Percentiles rank a stretch among this genome's conserved stretches.
phyloP scores from a whole-genome alignment of 2,329 filamentous ascomycete genomes.

The Aspergillus sp. region DNA sequence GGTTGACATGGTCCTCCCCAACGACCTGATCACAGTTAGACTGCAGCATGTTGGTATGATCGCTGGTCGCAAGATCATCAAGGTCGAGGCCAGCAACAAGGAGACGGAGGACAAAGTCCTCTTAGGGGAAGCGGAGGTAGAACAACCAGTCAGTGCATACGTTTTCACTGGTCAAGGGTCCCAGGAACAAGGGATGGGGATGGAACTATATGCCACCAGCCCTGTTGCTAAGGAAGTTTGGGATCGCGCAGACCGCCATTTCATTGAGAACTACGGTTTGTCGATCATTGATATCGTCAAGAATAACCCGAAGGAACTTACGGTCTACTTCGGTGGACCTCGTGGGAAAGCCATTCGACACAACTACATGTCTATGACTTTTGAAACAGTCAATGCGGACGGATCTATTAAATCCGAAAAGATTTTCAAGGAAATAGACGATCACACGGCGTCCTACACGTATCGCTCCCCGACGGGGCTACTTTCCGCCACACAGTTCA shows the following conservation, averaged over 20 bases:
- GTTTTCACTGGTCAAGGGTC: constrained; percentile 98
- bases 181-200: constrained; percentile 99
- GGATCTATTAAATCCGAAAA: constrained; percentile 96
- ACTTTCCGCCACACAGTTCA: constrained; percentile 96
- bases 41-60: constrained; percentile 98
- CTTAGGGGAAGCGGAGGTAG: constrained; percentile 91
- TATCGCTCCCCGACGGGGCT: constrained; percentile 94
- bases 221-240: constrained; percentile 94
- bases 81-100: constrained; percentile 93
- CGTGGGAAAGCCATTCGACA: constrained; percentile 95
- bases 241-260: constrained; percentile 96
- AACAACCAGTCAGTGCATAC: constrained; percentile 94
- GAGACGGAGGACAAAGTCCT: constrained; percentile 97
- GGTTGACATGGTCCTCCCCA: constrained; percentile 98
- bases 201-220: constrained; percentile 95
- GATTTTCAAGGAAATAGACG: constrained; percentile 97
- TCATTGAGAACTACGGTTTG: constrained; percentile 98
- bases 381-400: constrained; percentile 93
- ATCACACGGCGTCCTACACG: constrained; percentile 91
- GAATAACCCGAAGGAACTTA: constrained; percentile 99
- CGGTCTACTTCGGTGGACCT: constrained; percentile 95
- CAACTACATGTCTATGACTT: constrained; percentile 99
- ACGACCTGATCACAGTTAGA: constrained; percentile 92
- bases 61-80: constrained; percentile 97
- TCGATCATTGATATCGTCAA: constrained; percentile 98